These are phyloP conservation scores for Venturia oleaginea DNA, from an alignment of 2,329 filamentous ascomycete genomes.

Conservation along the genomic window DNA sequence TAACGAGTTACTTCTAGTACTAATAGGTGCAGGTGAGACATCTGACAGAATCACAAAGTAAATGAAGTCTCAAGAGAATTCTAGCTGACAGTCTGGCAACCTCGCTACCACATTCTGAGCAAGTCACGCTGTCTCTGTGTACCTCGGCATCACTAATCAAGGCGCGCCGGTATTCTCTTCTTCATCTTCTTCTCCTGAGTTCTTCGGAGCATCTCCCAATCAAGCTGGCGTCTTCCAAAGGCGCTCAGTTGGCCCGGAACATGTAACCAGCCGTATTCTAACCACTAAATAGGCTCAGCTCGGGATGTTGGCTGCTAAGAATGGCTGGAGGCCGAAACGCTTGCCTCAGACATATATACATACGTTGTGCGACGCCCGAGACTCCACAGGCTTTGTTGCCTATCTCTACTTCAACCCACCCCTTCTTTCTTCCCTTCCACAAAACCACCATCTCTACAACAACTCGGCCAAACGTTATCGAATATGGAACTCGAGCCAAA, in stretches of 20 bases:
- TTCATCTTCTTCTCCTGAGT: background rate
- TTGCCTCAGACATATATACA: background rate
- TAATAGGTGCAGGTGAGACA: too few relatives aligned
- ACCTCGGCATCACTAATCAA: background rate
- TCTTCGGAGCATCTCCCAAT: background rate
- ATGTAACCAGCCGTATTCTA: background rate
- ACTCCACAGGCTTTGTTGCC: background rate
- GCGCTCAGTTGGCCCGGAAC: background rate
- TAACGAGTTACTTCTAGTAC: too few relatives aligned
- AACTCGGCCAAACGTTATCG: background rate
- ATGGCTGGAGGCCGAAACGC: background rate
- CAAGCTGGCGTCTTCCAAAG: background rate
- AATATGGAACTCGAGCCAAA: constrained; percentile 2
- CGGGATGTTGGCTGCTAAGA: background rate
- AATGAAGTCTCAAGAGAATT: too few relatives aligned
- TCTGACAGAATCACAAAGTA: too few relatives aligned
- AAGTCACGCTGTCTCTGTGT: background rate
- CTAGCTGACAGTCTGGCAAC: too few relatives aligned
- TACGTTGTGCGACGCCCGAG: background rate
- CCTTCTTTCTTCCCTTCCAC: background rate
- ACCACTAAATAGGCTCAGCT: background rate
- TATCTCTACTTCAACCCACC: background rate
- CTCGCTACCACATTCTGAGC: too few relatives aligned
- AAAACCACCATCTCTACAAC: too few relatives aligned
- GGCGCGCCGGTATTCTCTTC: background rate